Percentiles rank a stretch among this genome's conserved stretches.
Evolutionary conservation across 495 filamentous ascomycete genomes (phyloP).

Genomic region (Tricharina praecox): DNA sequence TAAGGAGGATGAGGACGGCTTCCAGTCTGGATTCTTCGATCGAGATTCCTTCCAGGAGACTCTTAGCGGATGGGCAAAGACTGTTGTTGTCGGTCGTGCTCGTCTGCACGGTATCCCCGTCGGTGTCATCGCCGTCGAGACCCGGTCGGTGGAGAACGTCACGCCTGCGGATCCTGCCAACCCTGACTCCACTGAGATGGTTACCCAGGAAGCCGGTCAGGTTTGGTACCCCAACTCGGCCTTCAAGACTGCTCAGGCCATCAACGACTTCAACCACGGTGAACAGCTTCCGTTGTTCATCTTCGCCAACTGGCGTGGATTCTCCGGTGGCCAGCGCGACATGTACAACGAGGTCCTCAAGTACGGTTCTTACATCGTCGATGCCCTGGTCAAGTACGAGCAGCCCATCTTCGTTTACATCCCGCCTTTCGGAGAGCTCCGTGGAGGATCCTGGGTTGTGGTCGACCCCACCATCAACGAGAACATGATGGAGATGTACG

Average conservation of each 20-base stretch:
- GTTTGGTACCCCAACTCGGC: slow-evolving; percentile 99
- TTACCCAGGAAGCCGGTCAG: slow-evolving; percentile 84
- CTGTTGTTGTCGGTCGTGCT: slow-evolving; percentile 91
- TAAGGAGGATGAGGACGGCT: slow-evolving; percentile 73
- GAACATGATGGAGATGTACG: slow-evolving; percentile 97
- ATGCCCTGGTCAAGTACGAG: slow-evolving; percentile 94
- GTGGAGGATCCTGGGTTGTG: slow-evolving; percentile 98
- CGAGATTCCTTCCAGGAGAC: slow-evolving; percentile 91
- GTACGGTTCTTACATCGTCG: slow-evolving; percentile 97
- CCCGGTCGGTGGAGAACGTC: slow-evolving; percentile 86
- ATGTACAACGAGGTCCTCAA: slow-evolving; percentile 99
- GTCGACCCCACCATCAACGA: slow-evolving; percentile 97
- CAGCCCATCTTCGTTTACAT: slow-evolving; percentile 98
- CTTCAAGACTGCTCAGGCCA: slow-evolving; percentile 97
- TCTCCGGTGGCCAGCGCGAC: slow-evolving; percentile 96
- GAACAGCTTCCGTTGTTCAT: slow-evolving; percentile 98
- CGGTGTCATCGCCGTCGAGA: slow-evolving; percentile 96
- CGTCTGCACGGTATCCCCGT: slow-evolving; percentile 94
- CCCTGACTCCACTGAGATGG: slow-evolving; percentile 91
- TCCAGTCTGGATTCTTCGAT: slow-evolving; percentile 85
- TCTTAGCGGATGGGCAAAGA: slow-evolving; percentile 90
- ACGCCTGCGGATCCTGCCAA: slow-evolving; percentile 97
- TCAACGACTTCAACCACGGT: slow-evolving; percentile 96
- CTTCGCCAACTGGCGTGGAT: slow-evolving; percentile 97
- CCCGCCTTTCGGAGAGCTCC: slow-evolving; percentile 86